These are phyloP conservation scores for Termitomyces sp. DNA, from an alignment of 1,284 basidiomycete genomes.

Conservation along the genomic window DNA sequence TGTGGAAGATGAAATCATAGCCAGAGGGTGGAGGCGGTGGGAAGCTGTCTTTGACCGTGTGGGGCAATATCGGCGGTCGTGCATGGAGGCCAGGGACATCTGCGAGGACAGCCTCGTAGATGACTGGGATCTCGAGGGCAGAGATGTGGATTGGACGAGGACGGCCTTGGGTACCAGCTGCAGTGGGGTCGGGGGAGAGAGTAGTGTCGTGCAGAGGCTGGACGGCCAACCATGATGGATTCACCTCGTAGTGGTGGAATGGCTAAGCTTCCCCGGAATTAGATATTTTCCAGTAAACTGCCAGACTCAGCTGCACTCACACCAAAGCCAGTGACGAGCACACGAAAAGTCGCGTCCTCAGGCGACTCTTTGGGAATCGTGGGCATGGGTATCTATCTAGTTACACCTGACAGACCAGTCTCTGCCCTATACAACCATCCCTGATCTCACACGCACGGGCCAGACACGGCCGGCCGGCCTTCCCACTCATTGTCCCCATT, in stretches of 20 bases:
- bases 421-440: background rate
- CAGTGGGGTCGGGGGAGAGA: constrained; percentile 36
- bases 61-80: constrained; percentile 54
- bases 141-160: constrained; percentile 51
- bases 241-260: constrained; percentile 47
- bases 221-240: constrained; percentile 63
- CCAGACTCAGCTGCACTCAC: constrained; percentile 33
- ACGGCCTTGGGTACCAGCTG: constrained; percentile 17
- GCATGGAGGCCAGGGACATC: constrained; percentile 56
- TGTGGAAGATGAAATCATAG: constrained; percentile 72
- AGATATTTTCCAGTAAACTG: constrained; percentile 7
- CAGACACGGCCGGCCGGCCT: constrained; percentile 34
- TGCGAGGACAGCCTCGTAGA: constrained; percentile 56
- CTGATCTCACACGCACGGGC: constrained; percentile 22
- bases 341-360: constrained; percentile 31
- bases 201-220: constrained; percentile 49
- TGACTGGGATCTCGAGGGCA: constrained; percentile 53
- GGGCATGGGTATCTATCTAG: constrained; percentile 17
- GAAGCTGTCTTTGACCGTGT: constrained; percentile 24
- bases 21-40: constrained; percentile 47
- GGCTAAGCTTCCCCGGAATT: constrained; percentile 36
- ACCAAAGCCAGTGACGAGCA: constrained; percentile 57
- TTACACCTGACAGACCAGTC: background rate
- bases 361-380: constrained; percentile 9
- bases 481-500: constrained; percentile 66